Evolutionary conservation across 2,329 filamentous ascomycete genomes (phyloP), one percentile per base, ranked within the genome.

Genomic region (Drechslerella stenobrocha): DNA sequence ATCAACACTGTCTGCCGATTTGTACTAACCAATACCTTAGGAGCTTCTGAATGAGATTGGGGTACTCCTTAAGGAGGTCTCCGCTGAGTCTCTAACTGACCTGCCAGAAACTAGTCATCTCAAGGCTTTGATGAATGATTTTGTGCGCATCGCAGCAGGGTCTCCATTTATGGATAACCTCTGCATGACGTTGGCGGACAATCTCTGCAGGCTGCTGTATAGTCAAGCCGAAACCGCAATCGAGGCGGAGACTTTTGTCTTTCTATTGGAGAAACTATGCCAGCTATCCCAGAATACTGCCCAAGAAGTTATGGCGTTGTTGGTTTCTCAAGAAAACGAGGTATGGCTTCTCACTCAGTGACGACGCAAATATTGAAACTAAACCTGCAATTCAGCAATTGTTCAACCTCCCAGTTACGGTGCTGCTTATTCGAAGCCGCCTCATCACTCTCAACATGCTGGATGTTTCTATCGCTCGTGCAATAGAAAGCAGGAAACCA

Each of bases 221-320:
- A 70, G 64, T 28, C 70, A 73, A 55, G 65, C 67, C 23, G 70
- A 72, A 51, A 71, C 70, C 7, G 47, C 82, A 64, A 79, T 87
- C 40, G 84, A 87, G 72, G 79, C 86, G 35, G 84, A 87, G 72
- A 80, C 86, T 28, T 79, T 87, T 52, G 82, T 84, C 13, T 81
- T 84, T 70, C 75, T 87, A 22, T 77, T 87, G 28, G 79, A 80
- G 37, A 82, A 82, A 70, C 77, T 87, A n/a, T 87, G 84, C 74
- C 79, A 83, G 52, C 77, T 84, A 69, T 85, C 83, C n/a, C 78
- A 80, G 3, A 75, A 79, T 30, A 82, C 83, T 37, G 82, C 82
- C 35, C 80, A 83, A 35, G 72, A 73, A 30, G 71, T 74, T 47
- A 79, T 79, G 67, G 78, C 77, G 23, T 79, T 78, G 76, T 76